A percentile compares a stretch with the other conserved stretches of the same genome.
Evolutionary conservation across 2,329 filamentous ascomycete species (phyloP).

Genomic region (Lecanicillium sp.): DNA sequence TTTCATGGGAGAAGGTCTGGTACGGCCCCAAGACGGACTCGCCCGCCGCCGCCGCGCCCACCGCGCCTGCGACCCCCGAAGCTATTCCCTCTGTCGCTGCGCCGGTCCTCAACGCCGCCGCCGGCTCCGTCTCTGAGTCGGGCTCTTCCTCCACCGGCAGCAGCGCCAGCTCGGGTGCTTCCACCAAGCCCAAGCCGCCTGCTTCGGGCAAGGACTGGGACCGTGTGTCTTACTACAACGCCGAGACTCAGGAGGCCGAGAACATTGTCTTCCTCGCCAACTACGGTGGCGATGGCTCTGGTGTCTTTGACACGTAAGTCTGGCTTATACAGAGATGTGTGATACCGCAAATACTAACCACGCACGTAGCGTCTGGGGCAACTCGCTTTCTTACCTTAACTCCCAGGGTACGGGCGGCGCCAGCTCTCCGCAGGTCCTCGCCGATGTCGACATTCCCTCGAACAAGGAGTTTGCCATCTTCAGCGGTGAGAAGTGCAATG

Average conservation of each 20-base stretch:
- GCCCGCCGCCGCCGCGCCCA: constrained; percentile 16
- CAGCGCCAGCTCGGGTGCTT: constrained; percentile 12
- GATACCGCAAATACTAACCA: background rate
- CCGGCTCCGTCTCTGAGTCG: background rate
- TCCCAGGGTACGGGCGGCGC: constrained; percentile 35
- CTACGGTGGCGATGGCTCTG: constrained; percentile 38
- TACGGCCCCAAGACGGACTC: constrained; percentile 29
- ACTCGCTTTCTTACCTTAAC: constrained; percentile 41
- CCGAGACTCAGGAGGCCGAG: constrained; percentile 31
- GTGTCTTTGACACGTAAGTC: constrained; percentile 40
- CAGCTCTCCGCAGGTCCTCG: constrained; percentile 33
- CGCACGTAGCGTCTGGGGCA: constrained; percentile 34
- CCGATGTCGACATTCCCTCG: constrained; percentile 34
- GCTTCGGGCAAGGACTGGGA: constrained; percentile 29
- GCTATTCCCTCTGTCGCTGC: too few relatives aligned
- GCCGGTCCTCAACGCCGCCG: constrained; percentile 9
- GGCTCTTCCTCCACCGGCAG: constrained; percentile 4
- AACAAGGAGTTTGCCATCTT: constrained; percentile 42
- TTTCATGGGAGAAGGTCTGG: constrained; percentile 55
- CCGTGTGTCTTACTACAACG: constrained; percentile 41
- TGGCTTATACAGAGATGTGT: background rate
- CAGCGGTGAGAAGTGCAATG: constrained; percentile 37
- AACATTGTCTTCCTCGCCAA: constrained; percentile 45
- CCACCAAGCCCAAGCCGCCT: constrained; percentile 10
- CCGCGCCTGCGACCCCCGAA: constrained; percentile 9